phyloP scores from a whole-genome alignment of 2,329 filamentous ascomycete species.

The Ophiocordyceps unilateralis region DNA sequence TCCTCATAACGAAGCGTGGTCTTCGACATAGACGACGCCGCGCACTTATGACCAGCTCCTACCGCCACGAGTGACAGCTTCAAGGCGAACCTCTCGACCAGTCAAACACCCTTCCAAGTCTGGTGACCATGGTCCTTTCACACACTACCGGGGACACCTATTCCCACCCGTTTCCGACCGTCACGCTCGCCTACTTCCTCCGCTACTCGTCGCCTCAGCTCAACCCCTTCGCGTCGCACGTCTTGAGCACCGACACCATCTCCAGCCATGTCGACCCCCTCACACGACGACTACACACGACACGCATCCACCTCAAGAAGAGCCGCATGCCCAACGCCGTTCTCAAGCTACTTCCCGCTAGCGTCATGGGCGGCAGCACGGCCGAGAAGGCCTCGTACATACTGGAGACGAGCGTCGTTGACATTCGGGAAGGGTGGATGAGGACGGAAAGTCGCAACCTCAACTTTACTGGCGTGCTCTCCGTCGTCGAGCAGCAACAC shows the following conservation, averaged over 20 bases:
- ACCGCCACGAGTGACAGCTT: slow-evolving; percentile 5
- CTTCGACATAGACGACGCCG: neutral
- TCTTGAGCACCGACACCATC: slow-evolving; percentile 71
- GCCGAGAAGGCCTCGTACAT: slow-evolving; percentile 63
- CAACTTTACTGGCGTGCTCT: slow-evolving; percentile 66
- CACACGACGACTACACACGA: slow-evolving; percentile 62
- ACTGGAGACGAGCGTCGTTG: slow-evolving; percentile 62
- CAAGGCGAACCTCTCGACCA: neutral
- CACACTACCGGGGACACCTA: slow-evolving; percentile 55
- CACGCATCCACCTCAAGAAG: slow-evolving; percentile 67
- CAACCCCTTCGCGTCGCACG: slow-evolving; percentile 69
- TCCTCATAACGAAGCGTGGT: neutral
- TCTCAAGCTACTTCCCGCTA: slow-evolving; percentile 56
- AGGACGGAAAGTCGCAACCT: slow-evolving; percentile 64
- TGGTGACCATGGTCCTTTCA: slow-evolving; percentile 39
- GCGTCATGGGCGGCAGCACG: slow-evolving; percentile 43
- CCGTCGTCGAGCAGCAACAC: slow-evolving; percentile 58
- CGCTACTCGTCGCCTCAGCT: slow-evolving; percentile 56
- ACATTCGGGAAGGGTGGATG: slow-evolving; percentile 71
- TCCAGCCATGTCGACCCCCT: slow-evolving; percentile 52
- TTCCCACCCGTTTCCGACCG: slow-evolving; percentile 67
- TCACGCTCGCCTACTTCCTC: slow-evolving; percentile 78
- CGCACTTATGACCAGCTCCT: slow-evolving; percentile 9
- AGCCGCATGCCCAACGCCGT: slow-evolving; percentile 60
- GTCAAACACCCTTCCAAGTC: neutral